Evolutionary conservation across 352 stramenopile species (phyloP).

Genomic region (Pelagophyceae sp.): DNA sequence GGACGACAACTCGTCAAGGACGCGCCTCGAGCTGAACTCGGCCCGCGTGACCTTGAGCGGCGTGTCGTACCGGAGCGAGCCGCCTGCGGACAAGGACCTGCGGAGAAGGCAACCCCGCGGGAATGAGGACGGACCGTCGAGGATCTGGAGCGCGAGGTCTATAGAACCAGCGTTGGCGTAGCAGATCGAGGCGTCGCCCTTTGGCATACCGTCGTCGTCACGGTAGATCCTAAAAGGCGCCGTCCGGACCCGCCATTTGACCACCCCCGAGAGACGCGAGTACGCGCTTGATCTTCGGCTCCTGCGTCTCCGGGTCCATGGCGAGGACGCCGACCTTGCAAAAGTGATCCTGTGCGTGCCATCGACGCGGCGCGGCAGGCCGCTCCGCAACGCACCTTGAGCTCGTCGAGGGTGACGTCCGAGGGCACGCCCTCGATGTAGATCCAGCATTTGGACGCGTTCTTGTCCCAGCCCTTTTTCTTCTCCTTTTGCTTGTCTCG

Average conservation of each 20-base stretch:
- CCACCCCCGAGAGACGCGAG: no score
- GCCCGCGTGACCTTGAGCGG: background rate
- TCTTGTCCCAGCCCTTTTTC: constrained; percentile 49
- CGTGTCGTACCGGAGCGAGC: constrained; percentile 53
- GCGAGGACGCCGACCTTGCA: constrained; percentile 85
- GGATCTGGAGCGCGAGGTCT: constrained; percentile 79
- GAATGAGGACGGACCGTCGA: no score
- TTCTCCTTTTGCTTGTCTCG: constrained; percentile 66
- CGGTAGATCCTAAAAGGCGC: constrained; percentile 71
- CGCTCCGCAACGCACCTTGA: constrained; percentile 53
- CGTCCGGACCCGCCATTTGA: no score
- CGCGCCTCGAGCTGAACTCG: background rate
- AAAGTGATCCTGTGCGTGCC: constrained; percentile 70
- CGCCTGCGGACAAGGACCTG: no score
- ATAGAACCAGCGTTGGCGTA: constrained; percentile 90
- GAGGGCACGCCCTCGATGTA: constrained; percentile 88
- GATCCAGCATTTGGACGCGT: constrained; percentile 81
- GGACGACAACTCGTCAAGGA: no score
- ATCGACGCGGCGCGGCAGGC: no score
- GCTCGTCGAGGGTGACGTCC: constrained; percentile 77
- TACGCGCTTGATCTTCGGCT: constrained; percentile 78
- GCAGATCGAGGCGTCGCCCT: constrained; percentile 87
- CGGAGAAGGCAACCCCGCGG: no score
- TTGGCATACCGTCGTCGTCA: constrained; percentile 63
- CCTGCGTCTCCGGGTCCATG: constrained; percentile 75